Evolutionary conservation across 129 eudicot genomes (phyloP).

Genomic region (Ambrosia artemisiifolia): DNA sequence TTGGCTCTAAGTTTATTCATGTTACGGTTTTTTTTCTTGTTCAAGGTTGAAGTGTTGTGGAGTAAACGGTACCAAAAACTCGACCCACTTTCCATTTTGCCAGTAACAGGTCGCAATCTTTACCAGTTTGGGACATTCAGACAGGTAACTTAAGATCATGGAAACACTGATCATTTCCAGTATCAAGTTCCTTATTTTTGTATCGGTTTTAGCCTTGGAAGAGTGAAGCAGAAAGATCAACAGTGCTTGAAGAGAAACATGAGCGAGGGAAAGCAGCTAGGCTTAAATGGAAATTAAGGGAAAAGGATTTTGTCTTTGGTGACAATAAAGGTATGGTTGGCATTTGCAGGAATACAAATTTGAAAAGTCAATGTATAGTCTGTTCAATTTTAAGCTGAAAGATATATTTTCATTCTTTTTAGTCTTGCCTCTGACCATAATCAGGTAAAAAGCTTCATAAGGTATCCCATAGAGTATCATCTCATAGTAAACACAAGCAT

Average conservation of each 20-base stretch:
- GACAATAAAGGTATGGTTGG: slow-evolving; percentile 26
- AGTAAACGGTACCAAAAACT: slow-evolving; percentile 50
- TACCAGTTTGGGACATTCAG: slow-evolving; percentile 66
- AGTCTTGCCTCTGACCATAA: too few species aligned
- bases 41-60: slow-evolving; percentile 88
- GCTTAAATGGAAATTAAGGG: slow-evolving; percentile 41
- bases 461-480: slow-evolving; percentile 18
- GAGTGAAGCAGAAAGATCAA: slow-evolving; percentile 60
- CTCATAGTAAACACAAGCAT: slow-evolving; percentile 21
- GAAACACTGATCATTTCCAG: not conserved
- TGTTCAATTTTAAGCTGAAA: not conserved
- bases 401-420: not conserved
- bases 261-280: slow-evolving; percentile 79
- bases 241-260: slow-evolving; percentile 78
- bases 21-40: not conserved
- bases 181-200: not conserved
- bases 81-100: slow-evolving; percentile 66
- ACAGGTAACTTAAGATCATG: slow-evolving; percentile 45
- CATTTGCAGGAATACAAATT: not conserved
- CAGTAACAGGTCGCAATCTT: slow-evolving; percentile 77
- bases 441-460: slow-evolving; percentile 46
- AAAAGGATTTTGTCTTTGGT: slow-evolving; percentile 16
- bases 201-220: slow-evolving; percentile 54
- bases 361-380: not conserved
- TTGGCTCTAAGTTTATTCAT: not conserved